phyloP scores from a whole-genome alignment of 1,284 basidiomycete species.

The Calocybe gambosa region DNA sequence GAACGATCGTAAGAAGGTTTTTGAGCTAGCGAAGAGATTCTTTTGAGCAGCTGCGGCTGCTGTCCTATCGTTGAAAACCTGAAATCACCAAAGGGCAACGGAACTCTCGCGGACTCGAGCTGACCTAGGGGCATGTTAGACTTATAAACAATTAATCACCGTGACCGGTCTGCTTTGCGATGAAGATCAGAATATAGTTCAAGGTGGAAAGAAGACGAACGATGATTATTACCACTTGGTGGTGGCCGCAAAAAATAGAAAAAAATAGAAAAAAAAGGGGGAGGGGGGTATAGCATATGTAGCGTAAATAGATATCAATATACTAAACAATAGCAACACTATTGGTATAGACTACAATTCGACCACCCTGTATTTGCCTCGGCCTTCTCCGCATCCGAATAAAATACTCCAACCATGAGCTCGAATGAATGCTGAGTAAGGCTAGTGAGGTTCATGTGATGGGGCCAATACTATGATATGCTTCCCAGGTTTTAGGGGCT shows the following conservation, averaged over 20 bases:
- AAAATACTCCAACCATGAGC: no score
- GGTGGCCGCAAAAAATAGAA: neutral
- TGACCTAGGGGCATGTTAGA: conserved; percentile 3
- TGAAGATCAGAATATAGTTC: conserved; percentile 1
- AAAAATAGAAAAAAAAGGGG: no score
- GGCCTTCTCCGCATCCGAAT: no score
- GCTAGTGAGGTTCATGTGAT: no score
- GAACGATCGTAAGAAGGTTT: conserved; percentile 17
- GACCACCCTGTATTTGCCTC: no score
- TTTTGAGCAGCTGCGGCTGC: conserved; percentile 37
- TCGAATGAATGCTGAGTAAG: no score
- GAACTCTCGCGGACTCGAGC: conserved; percentile 2
- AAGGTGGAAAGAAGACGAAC: neutral
- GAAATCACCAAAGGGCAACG: conserved; percentile 30
- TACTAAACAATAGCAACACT: no score
- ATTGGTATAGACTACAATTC: no score
- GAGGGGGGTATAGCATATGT: no score
- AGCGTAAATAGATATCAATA: no score
- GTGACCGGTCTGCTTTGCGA: conserved; percentile 1
- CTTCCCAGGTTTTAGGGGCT: no score
- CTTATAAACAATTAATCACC: neutral
- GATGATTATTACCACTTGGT: neutral
- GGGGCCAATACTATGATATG: no score
- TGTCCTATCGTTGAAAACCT: conserved; percentile 43
- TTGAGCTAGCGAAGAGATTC: conserved; percentile 32